Percentiles rank a stretch among this genome's conserved stretches.
phyloP scores from a whole-genome alignment of 169 alveolate genomes.

The Toxoplasma gondii region DNA sequence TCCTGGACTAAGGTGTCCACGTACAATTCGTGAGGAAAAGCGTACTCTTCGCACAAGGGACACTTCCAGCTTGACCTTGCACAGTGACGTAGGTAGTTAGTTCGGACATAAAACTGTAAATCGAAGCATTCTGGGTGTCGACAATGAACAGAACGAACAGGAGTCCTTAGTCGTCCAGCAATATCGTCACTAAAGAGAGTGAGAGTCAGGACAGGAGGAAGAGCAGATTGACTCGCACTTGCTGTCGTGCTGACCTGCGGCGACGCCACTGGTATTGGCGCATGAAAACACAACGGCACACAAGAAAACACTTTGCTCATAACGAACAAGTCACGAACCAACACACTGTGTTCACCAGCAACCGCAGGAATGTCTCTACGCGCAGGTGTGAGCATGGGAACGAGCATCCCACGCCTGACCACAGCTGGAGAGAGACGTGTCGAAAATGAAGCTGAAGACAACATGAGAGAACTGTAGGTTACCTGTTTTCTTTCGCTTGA shows the following conservation, averaged over 20 bases:
- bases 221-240: background rate
- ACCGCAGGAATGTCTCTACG: no score
- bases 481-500: background rate
- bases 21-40: constrained; percentile 1
- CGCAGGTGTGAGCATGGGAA: no score
- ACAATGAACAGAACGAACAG: constrained; percentile 11
- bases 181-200: background rate
- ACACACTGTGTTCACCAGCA: no score
- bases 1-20: constrained; percentile 28
- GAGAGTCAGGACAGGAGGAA: background rate
- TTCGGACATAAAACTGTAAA: constrained; percentile 16
- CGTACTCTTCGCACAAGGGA: constrained; percentile 32
- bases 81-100: constrained; percentile 31
- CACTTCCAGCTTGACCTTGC: constrained; percentile 2
- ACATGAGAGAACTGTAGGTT: no score
- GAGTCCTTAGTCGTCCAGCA: constrained; percentile 3
- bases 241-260: background rate
- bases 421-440: background rate
- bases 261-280: background rate
- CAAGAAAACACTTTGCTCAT: background rate
- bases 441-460: no score
- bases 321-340: no score
- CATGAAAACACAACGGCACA: background rate
- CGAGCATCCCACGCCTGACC: no score
- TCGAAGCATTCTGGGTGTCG: constrained; percentile 23